These are phyloP conservation scores for Aegilops umbellulata DNA, from an alignment of 176 grass and related monocot genomes.

Conservation along the genomic window DNA sequence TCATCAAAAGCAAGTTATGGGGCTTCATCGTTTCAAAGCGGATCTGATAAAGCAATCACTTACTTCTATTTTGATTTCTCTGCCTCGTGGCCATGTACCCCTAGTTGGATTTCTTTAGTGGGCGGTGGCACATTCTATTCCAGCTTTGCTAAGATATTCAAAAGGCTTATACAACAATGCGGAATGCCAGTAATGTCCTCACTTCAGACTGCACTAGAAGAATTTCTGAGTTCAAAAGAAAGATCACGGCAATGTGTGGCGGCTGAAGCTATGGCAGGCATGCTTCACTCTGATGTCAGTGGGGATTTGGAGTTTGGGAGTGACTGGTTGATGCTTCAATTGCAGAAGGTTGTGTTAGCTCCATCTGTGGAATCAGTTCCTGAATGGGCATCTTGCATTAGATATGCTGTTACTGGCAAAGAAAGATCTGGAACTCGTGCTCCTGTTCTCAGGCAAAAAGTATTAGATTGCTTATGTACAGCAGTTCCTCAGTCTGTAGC, in stretches of 20 bases:
- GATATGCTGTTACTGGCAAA: slow-evolving; percentile 94
- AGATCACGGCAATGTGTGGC: slow-evolving; percentile 96
- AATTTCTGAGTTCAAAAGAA: slow-evolving; percentile 89
- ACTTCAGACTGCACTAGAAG: slow-evolving; percentile 60
- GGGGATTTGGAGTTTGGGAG: slow-evolving; percentile 55
- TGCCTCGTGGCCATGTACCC: slow-evolving; percentile 86
- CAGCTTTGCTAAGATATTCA: slow-evolving; percentile 93
- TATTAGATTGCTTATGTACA: slow-evolving; percentile 75
- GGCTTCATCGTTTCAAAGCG: slow-evolving; percentile 78
- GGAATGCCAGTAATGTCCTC: slow-evolving; percentile 58
- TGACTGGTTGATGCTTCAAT: slow-evolving; percentile 65
- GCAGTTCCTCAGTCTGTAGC: slow-evolving; percentile 58
- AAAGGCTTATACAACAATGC: slow-evolving; percentile 92
- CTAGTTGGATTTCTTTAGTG: slow-evolving; percentile 86
- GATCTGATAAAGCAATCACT: slow-evolving; percentile 80
- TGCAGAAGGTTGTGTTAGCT: slow-evolving; percentile 71
- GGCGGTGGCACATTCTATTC: slow-evolving; percentile 67
- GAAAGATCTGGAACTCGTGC: slow-evolving; percentile 67
- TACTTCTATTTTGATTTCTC: slow-evolving; percentile 98
- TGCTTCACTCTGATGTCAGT: slow-evolving; percentile 85
- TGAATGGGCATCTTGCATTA: slow-evolving; percentile 95
- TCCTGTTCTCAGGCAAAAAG: slow-evolving; percentile 74
- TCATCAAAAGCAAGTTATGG: slow-evolving; percentile 71
- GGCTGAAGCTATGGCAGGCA: slow-evolving; percentile 90
- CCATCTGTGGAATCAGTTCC: slow-evolving; percentile 93